These are phyloP conservation scores for Rhodotorula diobovata DNA, from an alignment of 768 basidiomycete genomes.

Conservation along the genomic window DNA sequence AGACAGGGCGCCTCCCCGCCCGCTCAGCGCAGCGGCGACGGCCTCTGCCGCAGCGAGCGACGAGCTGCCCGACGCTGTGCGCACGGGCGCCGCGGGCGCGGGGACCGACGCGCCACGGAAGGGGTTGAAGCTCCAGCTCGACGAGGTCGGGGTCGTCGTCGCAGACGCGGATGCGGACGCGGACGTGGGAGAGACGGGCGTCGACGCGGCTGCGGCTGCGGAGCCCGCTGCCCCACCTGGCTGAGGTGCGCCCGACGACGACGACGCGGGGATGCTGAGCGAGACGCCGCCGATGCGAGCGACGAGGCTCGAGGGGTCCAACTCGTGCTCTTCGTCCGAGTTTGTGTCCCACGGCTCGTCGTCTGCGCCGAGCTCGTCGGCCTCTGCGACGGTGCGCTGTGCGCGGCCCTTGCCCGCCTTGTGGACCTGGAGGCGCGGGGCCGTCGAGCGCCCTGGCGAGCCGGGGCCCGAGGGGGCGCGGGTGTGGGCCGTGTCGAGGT, in stretches of 20 bases:
- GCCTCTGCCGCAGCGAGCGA: slow-evolving; percentile 8
- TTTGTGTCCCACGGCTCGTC: slow-evolving; percentile 32
- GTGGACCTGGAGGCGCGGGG: no score
- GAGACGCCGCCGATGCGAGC: background rate
- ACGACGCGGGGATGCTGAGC: background rate
- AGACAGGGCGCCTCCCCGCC: background rate
- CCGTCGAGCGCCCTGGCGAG: background rate
- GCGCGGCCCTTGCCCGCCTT: no score
- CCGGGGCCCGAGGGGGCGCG: background rate
- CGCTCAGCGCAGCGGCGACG: slow-evolving; percentile 9
- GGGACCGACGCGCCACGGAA: background rate
- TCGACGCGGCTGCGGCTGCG: no score
- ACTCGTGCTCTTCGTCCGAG: slow-evolving; percentile 20
- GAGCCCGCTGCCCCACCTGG: background rate
- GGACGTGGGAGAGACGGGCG: no score
- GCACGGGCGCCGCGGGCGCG: background rate
- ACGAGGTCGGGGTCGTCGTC: background rate
- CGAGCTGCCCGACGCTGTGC: background rate
- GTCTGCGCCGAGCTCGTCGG: slow-evolving; percentile 2
- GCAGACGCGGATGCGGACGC: no score
- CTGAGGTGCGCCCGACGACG: background rate
- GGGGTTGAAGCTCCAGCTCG: no score
- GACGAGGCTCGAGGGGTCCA: background rate
- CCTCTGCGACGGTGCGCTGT: background rate
- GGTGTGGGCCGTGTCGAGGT: background rate